Evolutionary conservation across 2,329 filamentous ascomycete species (phyloP), one percentile per base, ranked within the genome.

Genomic region (Periconia macrospinosa): DNA sequence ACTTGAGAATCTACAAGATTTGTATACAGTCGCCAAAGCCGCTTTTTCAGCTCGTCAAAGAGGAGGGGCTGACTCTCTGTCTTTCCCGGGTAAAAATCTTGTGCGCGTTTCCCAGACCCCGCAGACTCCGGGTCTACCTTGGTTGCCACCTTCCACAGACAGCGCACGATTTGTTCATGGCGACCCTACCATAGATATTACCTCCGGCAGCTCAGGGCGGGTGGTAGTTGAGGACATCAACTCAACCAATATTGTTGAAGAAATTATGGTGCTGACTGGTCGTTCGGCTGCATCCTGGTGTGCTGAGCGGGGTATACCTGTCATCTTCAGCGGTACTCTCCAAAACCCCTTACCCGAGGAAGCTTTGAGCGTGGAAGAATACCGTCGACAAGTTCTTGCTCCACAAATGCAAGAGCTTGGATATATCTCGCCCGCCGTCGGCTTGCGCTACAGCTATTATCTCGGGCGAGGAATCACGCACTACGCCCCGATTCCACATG

Each of bases 221-320:
- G 49, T 52, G 19, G 57, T 56, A 6, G 57, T 67, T n/a, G 23
- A 27, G 23, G 23, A 5, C 11, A 37, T 37, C 11, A 49, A 57
- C 19, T 57, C 68, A 3, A 63, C 41, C 18, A 65, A 73, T 20
- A 68, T 75, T 56, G 65, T 71, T 2, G 65, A 67, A 46, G 70
- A 75, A 53, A 63, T 72, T 53, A 88, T 87, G 85, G 70, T 85
- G 54, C 67, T 86, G 19, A 83, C 81, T 15, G 77, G 78, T 50
- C 76, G 80, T 46, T 70, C 79, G n/a, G 79, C 77, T 8, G 81
- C 76, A 14, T 60, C 67, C 13, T 85, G 81, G 81, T 81, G 79
- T 59, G 67, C 70, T n/a, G 77, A 81, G 41, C 74, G 82, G 17
- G 68, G 75, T 8, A 78, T 85, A 27, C 82, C 83, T 0, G 73